Evolutionary conservation across 768 basidiomycete genomes (phyloP).

Genomic region (Clitopilus hobsonii): DNA sequence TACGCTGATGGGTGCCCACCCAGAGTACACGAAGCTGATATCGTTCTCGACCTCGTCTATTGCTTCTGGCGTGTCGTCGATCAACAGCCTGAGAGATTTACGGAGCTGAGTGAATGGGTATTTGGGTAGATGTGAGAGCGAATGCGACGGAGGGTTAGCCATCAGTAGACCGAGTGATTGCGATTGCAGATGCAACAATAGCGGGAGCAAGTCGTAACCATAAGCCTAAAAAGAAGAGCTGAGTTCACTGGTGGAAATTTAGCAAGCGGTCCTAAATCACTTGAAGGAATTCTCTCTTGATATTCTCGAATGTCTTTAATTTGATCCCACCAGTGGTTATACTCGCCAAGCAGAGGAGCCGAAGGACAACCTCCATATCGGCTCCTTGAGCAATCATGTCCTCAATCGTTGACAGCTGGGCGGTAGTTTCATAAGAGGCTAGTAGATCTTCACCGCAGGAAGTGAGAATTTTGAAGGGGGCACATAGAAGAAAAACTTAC

Average conservation of each 20-base stretch:
- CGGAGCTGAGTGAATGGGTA: slow-evolving; percentile 71
- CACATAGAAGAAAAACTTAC: slow-evolving; percentile 37
- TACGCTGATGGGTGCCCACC: slow-evolving; percentile 91
- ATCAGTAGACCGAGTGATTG: slow-evolving; percentile 66
- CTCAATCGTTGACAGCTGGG: slow-evolving; percentile 84
- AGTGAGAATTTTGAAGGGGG: not conserved
- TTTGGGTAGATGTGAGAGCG: slow-evolving; percentile 43
- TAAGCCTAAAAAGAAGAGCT: slow-evolving; percentile 52
- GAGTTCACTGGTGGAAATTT: slow-evolving; percentile 5
- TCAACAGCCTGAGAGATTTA: slow-evolving; percentile 85
- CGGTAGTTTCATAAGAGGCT: slow-evolving; percentile 80
- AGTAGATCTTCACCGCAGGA: slow-evolving; percentile 65
- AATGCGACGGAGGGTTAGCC: slow-evolving; percentile 61
- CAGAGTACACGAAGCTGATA: slow-evolving; percentile 94
- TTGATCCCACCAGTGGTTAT: slow-evolving; percentile 86
- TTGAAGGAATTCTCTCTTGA: slow-evolving; percentile 92
- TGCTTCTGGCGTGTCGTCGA: slow-evolving; percentile 79
- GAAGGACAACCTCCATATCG: slow-evolving; percentile 71
- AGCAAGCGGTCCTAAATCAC: slow-evolving; percentile 18
- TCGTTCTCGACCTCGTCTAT: slow-evolving; percentile 87
- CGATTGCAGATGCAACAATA: slow-evolving; percentile 59
- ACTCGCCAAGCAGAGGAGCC: slow-evolving; percentile 83
- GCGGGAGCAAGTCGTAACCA: slow-evolving; percentile 67
- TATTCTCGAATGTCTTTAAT: slow-evolving; percentile 74
- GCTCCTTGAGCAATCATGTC: slow-evolving; percentile 86